Evolutionary conservation across 352 stramenopile species (phyloP), one percentile per base, ranked within the genome.

Genomic region (Thalassiosira tumida): DNA sequence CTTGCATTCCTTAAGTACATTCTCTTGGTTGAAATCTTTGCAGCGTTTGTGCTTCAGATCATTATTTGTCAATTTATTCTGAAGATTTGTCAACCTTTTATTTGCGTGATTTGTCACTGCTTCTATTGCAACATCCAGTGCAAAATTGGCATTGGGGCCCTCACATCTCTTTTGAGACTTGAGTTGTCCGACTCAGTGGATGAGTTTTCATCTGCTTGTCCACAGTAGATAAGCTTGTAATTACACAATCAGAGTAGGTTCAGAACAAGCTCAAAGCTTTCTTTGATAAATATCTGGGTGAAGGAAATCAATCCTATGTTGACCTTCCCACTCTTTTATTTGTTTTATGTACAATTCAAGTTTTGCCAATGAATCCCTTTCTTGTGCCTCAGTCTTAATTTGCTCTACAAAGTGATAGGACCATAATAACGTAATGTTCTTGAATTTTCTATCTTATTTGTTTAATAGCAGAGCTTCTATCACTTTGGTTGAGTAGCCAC

Each of bases 331-430:
- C 5, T 17, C 59, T 17, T 31, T 21, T 59, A 59, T 21, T 59
- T 59, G 47, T 59, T 59, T 59, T 10, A 59, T 59, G 47, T 59
- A 59, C 47, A 59, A 59, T 59, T 59, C 21, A 59, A 59, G 47
- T 59, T 59, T 59, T 59, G 47, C 59, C n/a, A 69, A 69, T 69
- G 59, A 69, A 69, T 69, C 59, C 26, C 26, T 69, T 69, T 69
- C 59, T 31, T 33, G 13, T 69, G 13, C 59, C 26, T 69, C 26
- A 33, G 59, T 33, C n/a, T 17, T 33, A 13, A 69, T 69, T 69
- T 33, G 14, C 13, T 17, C 13, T 69, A 31, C 26, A 31, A 69
- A 69, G 14, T 17, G 26, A 69, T 69, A 69, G 59, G n/a, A 69
- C 59, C 59, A 69, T 5, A 33, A 17, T 69, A 17, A 10, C 59